Conservation (phyloP, 2,329 filamentous ascomycete genomes). For the Fusarium subtropicale region DNA sequence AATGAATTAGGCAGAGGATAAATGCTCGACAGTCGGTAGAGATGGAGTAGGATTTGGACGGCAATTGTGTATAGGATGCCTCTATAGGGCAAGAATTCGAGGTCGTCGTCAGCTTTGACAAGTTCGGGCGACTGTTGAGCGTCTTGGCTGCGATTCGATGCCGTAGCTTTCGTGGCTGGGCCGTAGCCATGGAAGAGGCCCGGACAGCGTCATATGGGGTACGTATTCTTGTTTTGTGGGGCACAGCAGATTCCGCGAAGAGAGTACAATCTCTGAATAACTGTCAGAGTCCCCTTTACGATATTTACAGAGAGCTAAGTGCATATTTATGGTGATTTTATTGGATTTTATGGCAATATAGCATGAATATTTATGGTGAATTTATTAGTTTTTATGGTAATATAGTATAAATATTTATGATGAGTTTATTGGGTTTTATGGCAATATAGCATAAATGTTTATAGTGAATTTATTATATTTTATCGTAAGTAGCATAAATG, state of each 20-base stretch:
- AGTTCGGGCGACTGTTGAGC: constrained; percentile 38
- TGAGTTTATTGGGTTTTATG: no score
- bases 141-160: constrained; percentile 40
- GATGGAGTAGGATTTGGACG: not conserved
- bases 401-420: no score
- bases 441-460: no score
- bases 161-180: constrained; percentile 44
- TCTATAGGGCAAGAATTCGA: constrained; percentile 21
- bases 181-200: constrained; percentile 18
- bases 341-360: no score
- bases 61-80: not conserved
- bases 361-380: no score
- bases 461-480: no score
- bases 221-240: constrained; percentile 41
- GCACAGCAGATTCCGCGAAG: constrained; percentile 2
- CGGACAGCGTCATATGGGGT: constrained; percentile 42
- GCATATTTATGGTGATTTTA: no score
- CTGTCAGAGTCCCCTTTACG: no score
- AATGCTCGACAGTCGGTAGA: not conserved
- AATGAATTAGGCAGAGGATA: constrained; percentile 12
- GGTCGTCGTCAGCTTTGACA: constrained; percentile 48
- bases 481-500: no score
- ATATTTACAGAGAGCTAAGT: no score
- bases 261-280: no score
- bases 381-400: no score